These are phyloP conservation scores for Lepidium didymum DNA, from an alignment of 345 rosid genomes.

Conservation along the genomic window DNA sequence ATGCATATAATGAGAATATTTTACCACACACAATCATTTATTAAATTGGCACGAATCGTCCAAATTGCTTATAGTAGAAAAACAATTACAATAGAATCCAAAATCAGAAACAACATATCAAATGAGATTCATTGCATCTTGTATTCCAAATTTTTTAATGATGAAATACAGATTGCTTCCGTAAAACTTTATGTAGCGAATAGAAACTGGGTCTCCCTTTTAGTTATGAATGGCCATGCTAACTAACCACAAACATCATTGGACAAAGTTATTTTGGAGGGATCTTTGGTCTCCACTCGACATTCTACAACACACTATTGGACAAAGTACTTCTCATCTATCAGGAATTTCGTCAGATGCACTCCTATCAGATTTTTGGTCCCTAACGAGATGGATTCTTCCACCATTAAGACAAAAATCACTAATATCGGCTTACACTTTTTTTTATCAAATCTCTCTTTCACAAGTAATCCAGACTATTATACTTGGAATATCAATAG, in stretches of 20 bases:
- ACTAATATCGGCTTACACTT: too few species aligned
- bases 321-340: too few species aligned
- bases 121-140: constrained; percentile 10
- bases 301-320: too few species aligned
- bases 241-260: background rate
- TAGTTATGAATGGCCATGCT: background rate
- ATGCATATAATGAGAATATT: constrained; percentile 14
- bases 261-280: too few species aligned
- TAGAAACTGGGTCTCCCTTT: background rate
- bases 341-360: too few species aligned
- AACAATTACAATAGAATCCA: background rate
- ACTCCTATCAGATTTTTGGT: too few species aligned
- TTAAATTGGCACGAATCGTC: background rate
- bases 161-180: background rate
- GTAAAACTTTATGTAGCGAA: background rate
- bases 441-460: too few species aligned
- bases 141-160: background rate
- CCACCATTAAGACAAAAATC: too few species aligned
- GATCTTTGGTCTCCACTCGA: too few species aligned
- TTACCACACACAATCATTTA: background rate
- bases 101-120: background rate
- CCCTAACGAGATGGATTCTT: too few species aligned
- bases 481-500: too few species aligned
- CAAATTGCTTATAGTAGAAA: background rate
- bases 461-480: too few species aligned